phyloP scores from a whole-genome alignment of 129 eudicot species.

The Flaveria brownii region DNA sequence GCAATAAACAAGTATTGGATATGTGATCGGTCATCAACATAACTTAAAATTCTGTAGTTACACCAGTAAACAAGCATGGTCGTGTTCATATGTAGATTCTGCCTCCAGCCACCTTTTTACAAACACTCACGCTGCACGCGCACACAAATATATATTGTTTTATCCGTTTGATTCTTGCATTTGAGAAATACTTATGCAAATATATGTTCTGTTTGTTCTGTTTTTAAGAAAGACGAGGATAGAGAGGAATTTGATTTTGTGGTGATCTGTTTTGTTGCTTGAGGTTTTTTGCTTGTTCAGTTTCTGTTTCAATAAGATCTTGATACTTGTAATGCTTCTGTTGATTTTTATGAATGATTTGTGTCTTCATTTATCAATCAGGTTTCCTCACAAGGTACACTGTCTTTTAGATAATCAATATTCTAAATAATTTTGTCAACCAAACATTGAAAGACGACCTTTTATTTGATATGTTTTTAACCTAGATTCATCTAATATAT shows the following conservation, averaged over 20 bases:
- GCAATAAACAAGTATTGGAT: background rate
- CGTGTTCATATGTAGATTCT: slow-evolving; percentile 31
- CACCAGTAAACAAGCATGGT: slow-evolving; percentile 16
- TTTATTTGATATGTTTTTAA: too few relatives aligned
- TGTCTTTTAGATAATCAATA: too few relatives aligned
- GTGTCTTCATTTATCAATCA: background rate
- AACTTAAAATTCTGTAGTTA: background rate
- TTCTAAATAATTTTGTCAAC: too few relatives aligned
- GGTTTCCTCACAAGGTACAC: background rate
- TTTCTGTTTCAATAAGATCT: background rate
- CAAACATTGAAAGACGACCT: too few relatives aligned
- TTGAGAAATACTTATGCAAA: slow-evolving; percentile 23
- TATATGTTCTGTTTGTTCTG: slow-evolving; percentile 14
- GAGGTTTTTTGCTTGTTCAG: slow-evolving; percentile 24
- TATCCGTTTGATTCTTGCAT: slow-evolving; percentile 19
- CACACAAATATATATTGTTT: slow-evolving; percentile 19
- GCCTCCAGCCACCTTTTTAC: slow-evolving; percentile 13
- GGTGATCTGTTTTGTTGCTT: slow-evolving; percentile 17
- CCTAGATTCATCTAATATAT: too few relatives aligned
- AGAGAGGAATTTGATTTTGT: slow-evolving; percentile 24
- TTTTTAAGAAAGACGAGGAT: slow-evolving; percentile 5
- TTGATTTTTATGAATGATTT: slow-evolving; percentile 14
- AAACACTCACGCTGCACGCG: background rate
- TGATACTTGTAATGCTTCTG: slow-evolving; percentile 5
- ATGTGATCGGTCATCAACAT: background rate